These are phyloP conservation scores for Xerocomellus amylosporus DNA, from an alignment of 768 basidiomycete species.

Conservation along the genomic window DNA sequence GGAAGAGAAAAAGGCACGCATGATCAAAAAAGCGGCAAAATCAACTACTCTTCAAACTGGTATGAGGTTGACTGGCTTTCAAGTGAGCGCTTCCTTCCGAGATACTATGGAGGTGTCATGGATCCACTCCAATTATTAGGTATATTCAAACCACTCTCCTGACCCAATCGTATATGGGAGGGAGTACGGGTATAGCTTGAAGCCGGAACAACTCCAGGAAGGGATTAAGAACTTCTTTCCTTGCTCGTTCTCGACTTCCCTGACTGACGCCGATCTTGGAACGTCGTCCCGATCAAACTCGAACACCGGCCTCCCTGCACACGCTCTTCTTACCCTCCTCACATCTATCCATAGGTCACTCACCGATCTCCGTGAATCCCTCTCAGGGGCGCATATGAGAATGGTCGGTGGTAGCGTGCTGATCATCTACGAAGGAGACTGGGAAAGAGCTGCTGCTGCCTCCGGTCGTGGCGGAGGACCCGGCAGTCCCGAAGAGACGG, in stretches of 20 bases:
- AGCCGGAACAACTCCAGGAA: constrained; percentile 62
- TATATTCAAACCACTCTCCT: constrained; percentile 60
- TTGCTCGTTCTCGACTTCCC: constrained; percentile 27
- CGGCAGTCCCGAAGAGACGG: constrained; percentile 8
- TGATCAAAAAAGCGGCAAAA: constrained; percentile 64
- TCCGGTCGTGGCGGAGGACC: constrained; percentile 35
- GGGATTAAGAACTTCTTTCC: constrained; percentile 83
- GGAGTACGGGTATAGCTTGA: constrained; percentile 75
- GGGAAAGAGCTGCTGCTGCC: constrained; percentile 36
- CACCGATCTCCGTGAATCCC: constrained; percentile 45
- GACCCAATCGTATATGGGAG: constrained; percentile 66
- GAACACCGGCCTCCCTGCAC: constrained; percentile 51
- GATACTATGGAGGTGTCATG: not conserved
- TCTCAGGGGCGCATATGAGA: constrained; percentile 60
- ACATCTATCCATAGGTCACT: constrained; percentile 51
- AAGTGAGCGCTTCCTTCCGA: constrained; percentile 51
- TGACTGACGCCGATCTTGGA: constrained; percentile 4
- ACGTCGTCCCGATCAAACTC: constrained; percentile 5
- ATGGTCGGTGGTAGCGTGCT: constrained; percentile 84
- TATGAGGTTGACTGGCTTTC: constrained; percentile 83
- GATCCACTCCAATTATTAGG: constrained; percentile 44
- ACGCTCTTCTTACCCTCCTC: constrained; percentile 57
- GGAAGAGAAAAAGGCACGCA: constrained; percentile 73
- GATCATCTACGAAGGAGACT: constrained; percentile 74
- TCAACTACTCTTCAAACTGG: constrained; percentile 79